Conservation (phyloP, 2,329 filamentous ascomycete species). For the Fusarium cicatricum region DNA sequence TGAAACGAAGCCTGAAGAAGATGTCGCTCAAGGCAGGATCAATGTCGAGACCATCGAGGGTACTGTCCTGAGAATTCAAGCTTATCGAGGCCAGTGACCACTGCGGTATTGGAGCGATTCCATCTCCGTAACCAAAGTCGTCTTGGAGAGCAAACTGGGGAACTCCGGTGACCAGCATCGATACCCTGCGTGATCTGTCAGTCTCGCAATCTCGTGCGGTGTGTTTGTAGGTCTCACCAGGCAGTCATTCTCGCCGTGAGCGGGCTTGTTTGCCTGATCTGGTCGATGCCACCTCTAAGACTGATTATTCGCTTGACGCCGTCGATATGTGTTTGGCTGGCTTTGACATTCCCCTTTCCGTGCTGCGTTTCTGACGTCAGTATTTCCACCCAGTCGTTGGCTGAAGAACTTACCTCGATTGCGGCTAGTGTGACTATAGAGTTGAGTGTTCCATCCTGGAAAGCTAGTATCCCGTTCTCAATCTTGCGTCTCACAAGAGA, state of each 20-base stretch:
- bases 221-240: constrained; percentile 51
- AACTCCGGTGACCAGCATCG: constrained; percentile 60
- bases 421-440: constrained; percentile 65
- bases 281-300: constrained; percentile 59
- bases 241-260: constrained; percentile 63
- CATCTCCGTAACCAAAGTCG: constrained; percentile 56
- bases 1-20: constrained; percentile 52
- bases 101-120: constrained; percentile 57
- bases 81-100: constrained; percentile 52
- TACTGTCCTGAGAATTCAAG: constrained; percentile 4
- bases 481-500: constrained; percentile 60
- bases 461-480: constrained; percentile 53
- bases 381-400: no score
- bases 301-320: constrained; percentile 59
- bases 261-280: constrained; percentile 57
- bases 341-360: constrained; percentile 59
- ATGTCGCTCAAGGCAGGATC: constrained; percentile 48
- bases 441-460: constrained; percentile 64
- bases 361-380: constrained; percentile 45
- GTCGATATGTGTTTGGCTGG: constrained; percentile 57
- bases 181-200: constrained; percentile 55
- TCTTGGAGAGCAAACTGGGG: constrained; percentile 64
- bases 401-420: constrained; percentile 57
- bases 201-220: not conserved
- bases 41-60: constrained; percentile 40